Percentiles rank a stretch among this genome's conserved stretches.
Conservation (phyloP, 179 eudicot species). For the Carnegiea gigantea region DNA sequence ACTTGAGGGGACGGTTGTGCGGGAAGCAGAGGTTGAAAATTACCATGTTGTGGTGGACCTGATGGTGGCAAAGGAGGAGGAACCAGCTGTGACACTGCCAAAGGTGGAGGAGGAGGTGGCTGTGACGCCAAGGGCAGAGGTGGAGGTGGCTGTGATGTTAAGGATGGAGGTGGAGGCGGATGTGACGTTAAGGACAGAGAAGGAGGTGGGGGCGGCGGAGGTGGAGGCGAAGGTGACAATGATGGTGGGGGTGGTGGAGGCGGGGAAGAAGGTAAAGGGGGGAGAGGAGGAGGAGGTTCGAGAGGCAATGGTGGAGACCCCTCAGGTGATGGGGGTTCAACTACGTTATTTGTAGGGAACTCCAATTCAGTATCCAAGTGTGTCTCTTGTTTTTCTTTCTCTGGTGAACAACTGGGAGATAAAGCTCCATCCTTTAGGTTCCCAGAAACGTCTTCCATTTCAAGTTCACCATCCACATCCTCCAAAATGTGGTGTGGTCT, state of each 20-base stretch:
- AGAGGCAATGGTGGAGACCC: constrained; percentile 89
- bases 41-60: constrained; percentile 42
- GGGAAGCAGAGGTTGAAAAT: constrained; percentile 36
- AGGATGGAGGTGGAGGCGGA: constrained; percentile 50
- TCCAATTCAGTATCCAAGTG: constrained; percentile 36
- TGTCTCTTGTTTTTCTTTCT: constrained; percentile 28
- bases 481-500: constrained; percentile 81
- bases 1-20: constrained; percentile 41
- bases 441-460: constrained; percentile 95
- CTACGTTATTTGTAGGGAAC: constrained; percentile 23
- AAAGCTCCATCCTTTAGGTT: constrained; percentile 56
- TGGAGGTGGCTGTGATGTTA: constrained; percentile 44
- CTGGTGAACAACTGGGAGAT: constrained; percentile 31
- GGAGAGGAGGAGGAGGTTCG: constrained; percentile 81
- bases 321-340: constrained; percentile 40
- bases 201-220: constrained; percentile 46
- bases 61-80: constrained; percentile 39
- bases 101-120: constrained; percentile 41
- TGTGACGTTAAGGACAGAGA: constrained; percentile 47
- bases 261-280: constrained; percentile 87
- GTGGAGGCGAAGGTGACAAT: constrained; percentile 46
- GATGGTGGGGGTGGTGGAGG: constrained; percentile 59
- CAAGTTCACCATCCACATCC: constrained; percentile 99
- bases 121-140: constrained; percentile 40
- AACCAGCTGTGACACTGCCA: constrained; percentile 24